A percentile compares a stretch with the other conserved stretches of the same genome.
Conservation (phyloP, 1,284 basidiomycete genomes). For the Irpex sp. region DNA sequence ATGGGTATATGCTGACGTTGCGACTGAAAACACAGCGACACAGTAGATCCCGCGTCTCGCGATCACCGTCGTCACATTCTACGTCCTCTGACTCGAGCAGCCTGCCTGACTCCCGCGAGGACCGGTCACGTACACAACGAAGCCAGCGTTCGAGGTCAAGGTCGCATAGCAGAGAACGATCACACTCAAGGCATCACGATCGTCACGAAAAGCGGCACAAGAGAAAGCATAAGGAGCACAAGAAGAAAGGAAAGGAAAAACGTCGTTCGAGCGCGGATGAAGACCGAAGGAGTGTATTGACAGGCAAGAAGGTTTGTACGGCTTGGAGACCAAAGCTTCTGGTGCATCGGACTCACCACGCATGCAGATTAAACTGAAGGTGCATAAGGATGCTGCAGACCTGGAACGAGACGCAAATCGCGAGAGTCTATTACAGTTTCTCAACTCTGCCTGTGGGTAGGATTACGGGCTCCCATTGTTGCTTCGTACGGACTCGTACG, state of each 20-base stretch:
- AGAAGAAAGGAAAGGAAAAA: conserved; percentile 29
- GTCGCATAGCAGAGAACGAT: conserved; percentile 7
- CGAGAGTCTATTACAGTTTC: conserved; percentile 44
- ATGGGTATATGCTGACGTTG: not conserved
- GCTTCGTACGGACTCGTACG: not conserved
- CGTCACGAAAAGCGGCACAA: conserved; percentile 3
- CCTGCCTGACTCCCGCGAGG: not conserved
- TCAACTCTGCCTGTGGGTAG: conserved; percentile 50
- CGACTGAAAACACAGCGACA: not conserved
- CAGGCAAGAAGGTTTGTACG: conserved; percentile 48
- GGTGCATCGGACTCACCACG: not conserved
- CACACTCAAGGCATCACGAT: not conserved
- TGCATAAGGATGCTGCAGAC: conserved; percentile 53
- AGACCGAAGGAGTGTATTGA: conserved; percentile 46
- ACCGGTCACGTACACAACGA: not conserved
- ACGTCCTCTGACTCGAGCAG: not conserved
- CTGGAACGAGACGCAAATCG: conserved; percentile 52
- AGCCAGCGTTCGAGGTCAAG: not conserved
- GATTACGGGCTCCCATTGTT: not conserved
- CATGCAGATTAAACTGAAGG: conserved; percentile 53
- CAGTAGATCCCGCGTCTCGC: not conserved
- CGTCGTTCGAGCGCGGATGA: conserved; percentile 17
- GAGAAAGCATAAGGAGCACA: conserved; percentile 12
- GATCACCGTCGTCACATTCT: not conserved
- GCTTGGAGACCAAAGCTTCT: not conserved